Conservation (phyloP, 371 early-diverging fungal species). For the Circinella minor region DNA sequence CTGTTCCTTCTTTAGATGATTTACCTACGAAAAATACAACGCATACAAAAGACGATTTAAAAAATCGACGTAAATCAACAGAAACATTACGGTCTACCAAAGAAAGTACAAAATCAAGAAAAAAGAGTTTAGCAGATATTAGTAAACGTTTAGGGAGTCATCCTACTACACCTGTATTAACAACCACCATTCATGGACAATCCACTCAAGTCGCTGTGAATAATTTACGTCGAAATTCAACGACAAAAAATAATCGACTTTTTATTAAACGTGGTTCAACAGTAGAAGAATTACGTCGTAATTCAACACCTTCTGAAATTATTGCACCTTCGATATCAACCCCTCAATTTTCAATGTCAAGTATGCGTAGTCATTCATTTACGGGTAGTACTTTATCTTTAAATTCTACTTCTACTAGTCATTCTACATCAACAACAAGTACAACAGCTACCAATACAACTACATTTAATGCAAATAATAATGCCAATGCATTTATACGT, state of each 20-base stretch:
- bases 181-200: no score
- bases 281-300: neutral
- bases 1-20: neutral
- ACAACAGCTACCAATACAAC: neutral
- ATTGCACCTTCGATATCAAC: slow-evolving; percentile 3
- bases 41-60: neutral
- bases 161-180: neutral
- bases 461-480: neutral
- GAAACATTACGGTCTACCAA: neutral
- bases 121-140: slow-evolving; percentile 14
- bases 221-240: neutral
- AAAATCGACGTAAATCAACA: neutral
- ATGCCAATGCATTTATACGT: slow-evolving; percentile 10
- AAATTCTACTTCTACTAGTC: neutral
- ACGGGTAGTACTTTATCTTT: neutral
- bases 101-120: neutral
- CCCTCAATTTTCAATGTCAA: slow-evolving; percentile 7
- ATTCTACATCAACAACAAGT: neutral
- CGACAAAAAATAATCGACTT: neutral
- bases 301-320: slow-evolving; percentile 2
- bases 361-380: slow-evolving; percentile 13
- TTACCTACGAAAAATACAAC: neutral
- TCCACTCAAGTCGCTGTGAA: no score
- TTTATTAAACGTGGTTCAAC: neutral
- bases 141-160: slow-evolving; percentile 4